Percentiles rank a stretch among this genome's conserved stretches.
phyloP scores from a whole-genome alignment of 2,329 filamentous ascomycete genomes.

The Lasiodiplodia hormozganensis region DNA sequence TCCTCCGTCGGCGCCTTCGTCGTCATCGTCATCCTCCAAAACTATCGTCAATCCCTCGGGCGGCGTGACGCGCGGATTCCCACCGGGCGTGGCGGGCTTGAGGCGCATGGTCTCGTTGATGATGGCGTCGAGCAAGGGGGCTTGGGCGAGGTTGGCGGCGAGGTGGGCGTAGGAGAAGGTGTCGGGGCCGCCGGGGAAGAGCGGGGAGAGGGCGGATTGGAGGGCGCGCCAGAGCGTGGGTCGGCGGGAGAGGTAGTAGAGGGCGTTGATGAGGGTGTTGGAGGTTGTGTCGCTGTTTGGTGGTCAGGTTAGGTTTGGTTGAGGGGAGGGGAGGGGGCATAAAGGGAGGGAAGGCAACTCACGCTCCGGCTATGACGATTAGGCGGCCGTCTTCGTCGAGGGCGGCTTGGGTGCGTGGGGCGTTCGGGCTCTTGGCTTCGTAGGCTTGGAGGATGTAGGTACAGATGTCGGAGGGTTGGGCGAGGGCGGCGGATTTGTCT shows the following conservation, averaged over 20 bases:
- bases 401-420: neutral
- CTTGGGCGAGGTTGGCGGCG: constrained; percentile 40
- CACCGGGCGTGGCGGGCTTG: constrained; percentile 47
- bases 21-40: constrained; percentile 37
- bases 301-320: neutral
- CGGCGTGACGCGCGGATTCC: constrained; percentile 46
- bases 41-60: constrained; percentile 43
- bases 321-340: constrained; percentile 29
- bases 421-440: constrained; percentile 1
- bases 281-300: constrained; percentile 20
- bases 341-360: constrained; percentile 34
- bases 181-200: constrained; percentile 36
- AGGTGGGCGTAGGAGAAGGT: constrained; percentile 42
- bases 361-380: constrained; percentile 42
- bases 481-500: neutral
- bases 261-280: constrained; percentile 5
- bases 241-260: constrained; percentile 36
- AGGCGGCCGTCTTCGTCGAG: constrained; percentile 20
- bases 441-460: constrained; percentile 2
- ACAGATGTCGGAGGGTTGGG: constrained; percentile 4
- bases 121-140: constrained; percentile 47
- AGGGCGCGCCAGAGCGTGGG: constrained; percentile 18
- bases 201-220: constrained; percentile 33
- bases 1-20: neutral
- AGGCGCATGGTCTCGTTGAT: constrained; percentile 55